Evolutionary conservation across 768 basidiomycete genomes (phyloP), one percentile per base, ranked within the genome.

Genomic region (Leccinum arenicola): DNA sequence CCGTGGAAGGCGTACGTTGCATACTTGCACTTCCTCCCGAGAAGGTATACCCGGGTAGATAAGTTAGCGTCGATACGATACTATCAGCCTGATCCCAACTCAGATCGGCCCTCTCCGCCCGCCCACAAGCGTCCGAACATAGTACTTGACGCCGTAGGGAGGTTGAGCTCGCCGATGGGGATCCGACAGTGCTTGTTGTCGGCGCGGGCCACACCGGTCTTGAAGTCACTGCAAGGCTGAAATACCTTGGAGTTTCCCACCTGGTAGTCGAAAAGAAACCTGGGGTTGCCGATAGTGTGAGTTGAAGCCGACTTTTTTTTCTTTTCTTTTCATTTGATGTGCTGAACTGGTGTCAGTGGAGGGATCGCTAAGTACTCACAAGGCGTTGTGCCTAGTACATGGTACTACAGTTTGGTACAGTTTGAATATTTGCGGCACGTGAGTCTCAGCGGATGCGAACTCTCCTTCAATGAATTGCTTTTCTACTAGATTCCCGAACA

Each of bases 161-260:
- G 57, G 55, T 66, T 10, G 78, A 79, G 31, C 86, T 85, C 62
- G 72, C 70, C 33, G 79, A 78, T n/a, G 67, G 63, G 7, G 77
- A 80, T 38, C 86, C 87, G 0, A 78, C 77, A 2, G 89, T 87
- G 10, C 68, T 90, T 31, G 74, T 89, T 21, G 73, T 88, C 19
- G 85, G 87, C 10, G 87, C 79, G 0, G 87, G 87, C 0, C 89
- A 90, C 57, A 81, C 80, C 61, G 91, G 89, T 2, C 72, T 93
- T 29, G 82, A 79, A 43, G 67, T 84, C 2, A 87, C 88, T 0
- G 86, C 87, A 2, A 77, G 87, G n/a, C 73, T 91, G 55, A 85
- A 85, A 64, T 76, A 75, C 45, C 73, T 89, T 23, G 84, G 80
- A n/a, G 72, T 91, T 12, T 64, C 75, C 1, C 74, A 79, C 1